Evolutionary conservation across 768 basidiomycete species (phyloP), one percentile per base, ranked within the genome.

Genomic region (Pulveroboletus sp.): DNA sequence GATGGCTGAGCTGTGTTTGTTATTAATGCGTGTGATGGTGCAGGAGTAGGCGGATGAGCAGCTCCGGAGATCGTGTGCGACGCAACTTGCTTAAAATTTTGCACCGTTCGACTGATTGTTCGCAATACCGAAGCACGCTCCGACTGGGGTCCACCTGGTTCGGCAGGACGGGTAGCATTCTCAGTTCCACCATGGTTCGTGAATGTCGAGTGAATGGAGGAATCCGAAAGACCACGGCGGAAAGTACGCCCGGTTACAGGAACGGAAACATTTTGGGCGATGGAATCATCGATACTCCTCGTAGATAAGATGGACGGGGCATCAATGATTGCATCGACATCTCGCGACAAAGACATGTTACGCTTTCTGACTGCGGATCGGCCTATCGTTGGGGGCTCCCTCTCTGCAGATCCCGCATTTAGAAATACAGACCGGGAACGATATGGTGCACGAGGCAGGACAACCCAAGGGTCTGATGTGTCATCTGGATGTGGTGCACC

Each of bases 201-300:
- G 68, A 89, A 95, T 0, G 90, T 90, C 5, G 90, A 87, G 52
- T 84, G 89, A 51, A 97, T 93, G 2, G 91, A 94, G 1, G 93
- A 94, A 64, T 97, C 95, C 2, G 90, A 92, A 42, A 97, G 67
- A 2, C 93, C 92, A 45, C 94, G 78, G 33, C 82, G 80, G 7
- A 94, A 72, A 16, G 84, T 81, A 19, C 82, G 81, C 40, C 86
- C 76, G 21, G 84, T 68, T 14, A 90, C 65, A n/a, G 84, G 74
- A 5, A 76, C 71, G 33, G 79, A 50, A 24, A 63, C 55, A 51
- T 80, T 73, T 19, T 70, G 61, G 52, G 71, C 77, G 49, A 75
- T 73, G 10, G 61, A 68, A 33, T 65, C 69, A 31, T 73, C 70
- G 46, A 51, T 58, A 10, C 59, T 44, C 16, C 45, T 46, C 3